A percentile compares a stretch with the other conserved stretches of the same genome.
Conservation (phyloP, 2,329 filamentous ascomycete species). For the Corynespora cassiicola region DNA sequence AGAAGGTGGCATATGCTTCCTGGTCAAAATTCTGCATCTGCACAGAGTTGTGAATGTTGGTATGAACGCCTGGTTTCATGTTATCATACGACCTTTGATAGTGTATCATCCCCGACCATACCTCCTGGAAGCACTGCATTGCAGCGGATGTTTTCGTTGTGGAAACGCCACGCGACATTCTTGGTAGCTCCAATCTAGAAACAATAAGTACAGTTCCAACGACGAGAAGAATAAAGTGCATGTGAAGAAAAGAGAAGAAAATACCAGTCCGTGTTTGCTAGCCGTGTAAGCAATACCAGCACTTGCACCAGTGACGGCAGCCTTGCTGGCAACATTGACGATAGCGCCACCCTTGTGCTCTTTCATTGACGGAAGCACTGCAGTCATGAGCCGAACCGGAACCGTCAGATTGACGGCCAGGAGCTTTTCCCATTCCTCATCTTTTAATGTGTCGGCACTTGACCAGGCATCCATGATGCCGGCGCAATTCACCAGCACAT, state of each 20-base stretch:
- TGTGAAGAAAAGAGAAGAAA: slow-evolving; percentile 17
- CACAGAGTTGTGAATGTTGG: slow-evolving; percentile 29
- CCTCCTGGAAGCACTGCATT: slow-evolving; percentile 54
- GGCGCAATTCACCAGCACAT: slow-evolving; percentile 55
- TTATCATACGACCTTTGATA: background rate
- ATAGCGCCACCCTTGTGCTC: slow-evolving; percentile 49
- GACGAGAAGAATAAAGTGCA: no score
- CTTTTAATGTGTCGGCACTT: slow-evolving; percentile 47
- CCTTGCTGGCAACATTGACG: slow-evolving; percentile 47
- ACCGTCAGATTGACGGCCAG: slow-evolving; percentile 53
- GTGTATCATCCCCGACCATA: slow-evolving; percentile 17
- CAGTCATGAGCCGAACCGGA: slow-evolving; percentile 54
- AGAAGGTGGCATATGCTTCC: slow-evolving; percentile 25
- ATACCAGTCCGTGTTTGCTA: slow-evolving; percentile 51
- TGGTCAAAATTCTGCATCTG: slow-evolving; percentile 29
- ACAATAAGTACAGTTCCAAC: no score
- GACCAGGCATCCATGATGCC: slow-evolving; percentile 53
- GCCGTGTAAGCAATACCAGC: slow-evolving; percentile 55
- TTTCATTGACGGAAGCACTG: slow-evolving; percentile 51
- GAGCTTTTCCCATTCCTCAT: slow-evolving; percentile 50
- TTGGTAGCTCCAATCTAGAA: slow-evolving; percentile 53
- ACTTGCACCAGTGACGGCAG: slow-evolving; percentile 44
- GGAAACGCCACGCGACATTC: slow-evolving; percentile 56
- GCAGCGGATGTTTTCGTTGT: slow-evolving; percentile 53
- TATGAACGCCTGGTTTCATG: slow-evolving; percentile 7